These are phyloP conservation scores for Trifolium subterraneum DNA, from an alignment of 306 rosid genomes.

Conservation along the genomic window DNA sequence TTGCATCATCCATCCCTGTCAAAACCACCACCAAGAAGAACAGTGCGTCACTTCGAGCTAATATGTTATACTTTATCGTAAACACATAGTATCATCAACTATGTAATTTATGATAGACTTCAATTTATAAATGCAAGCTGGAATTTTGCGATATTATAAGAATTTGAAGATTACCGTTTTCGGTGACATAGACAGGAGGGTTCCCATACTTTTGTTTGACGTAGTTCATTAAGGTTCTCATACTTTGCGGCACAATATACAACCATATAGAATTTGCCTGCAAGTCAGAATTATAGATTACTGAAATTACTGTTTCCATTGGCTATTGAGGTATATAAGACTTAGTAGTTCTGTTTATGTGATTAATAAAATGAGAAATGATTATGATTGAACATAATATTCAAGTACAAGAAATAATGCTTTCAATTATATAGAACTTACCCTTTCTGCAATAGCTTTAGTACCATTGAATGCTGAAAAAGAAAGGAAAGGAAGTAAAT, in stretches of 20 bases:
- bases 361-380: neutral
- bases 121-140: slow-evolving; percentile 1
- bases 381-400: slow-evolving; percentile 3
- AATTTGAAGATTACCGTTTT: slow-evolving; percentile 72
- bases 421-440: slow-evolving; percentile 37
- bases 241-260: slow-evolving; percentile 85
- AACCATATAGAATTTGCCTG: slow-evolving; percentile 97
- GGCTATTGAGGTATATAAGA: neutral
- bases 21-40: slow-evolving; percentile 17
- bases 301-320: neutral
- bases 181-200: slow-evolving; percentile 79
- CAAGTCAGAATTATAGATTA: slow-evolving; percentile 40
- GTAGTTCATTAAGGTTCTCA: slow-evolving; percentile 84
- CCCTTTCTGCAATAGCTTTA: slow-evolving; percentile 73
- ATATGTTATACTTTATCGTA: neutral
- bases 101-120: slow-evolving; percentile 8
- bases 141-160: neutral
- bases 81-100: neutral
- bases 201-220: slow-evolving; percentile 80
- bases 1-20: slow-evolving; percentile 96
- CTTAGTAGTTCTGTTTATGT: neutral
- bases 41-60: no score
- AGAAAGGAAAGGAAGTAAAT: slow-evolving; percentile 4
- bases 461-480: slow-evolving; percentile 78
- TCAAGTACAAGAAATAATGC: neutral